These are phyloP conservation scores for Lactarius akahatsu DNA, from an alignment of 768 basidiomycete species.

Conservation along the genomic window DNA sequence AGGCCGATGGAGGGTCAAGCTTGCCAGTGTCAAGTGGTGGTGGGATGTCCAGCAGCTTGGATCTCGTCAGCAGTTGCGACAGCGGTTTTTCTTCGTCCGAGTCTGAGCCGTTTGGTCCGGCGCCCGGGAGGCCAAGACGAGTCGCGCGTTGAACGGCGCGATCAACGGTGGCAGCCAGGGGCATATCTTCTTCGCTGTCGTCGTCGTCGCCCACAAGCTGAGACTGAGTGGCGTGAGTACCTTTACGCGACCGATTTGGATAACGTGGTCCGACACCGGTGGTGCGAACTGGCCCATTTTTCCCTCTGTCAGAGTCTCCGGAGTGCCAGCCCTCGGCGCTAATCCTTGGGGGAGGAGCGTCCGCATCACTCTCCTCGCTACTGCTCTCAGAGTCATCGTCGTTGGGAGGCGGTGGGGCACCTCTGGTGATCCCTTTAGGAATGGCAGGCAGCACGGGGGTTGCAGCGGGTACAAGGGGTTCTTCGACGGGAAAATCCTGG, in stretches of 20 bases:
- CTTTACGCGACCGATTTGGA: conserved; percentile 36
- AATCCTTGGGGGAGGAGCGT: conserved; percentile 2
- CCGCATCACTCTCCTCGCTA: conserved; percentile 47
- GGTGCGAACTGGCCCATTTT: conserved; percentile 50
- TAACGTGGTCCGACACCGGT: conserved; percentile 60
- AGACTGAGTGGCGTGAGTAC: conserved; percentile 26
- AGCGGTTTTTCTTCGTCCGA: conserved; percentile 77
- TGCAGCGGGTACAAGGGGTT: conserved; percentile 21
- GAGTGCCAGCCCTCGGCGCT: conserved; percentile 32
- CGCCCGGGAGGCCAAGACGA: conserved; percentile 32
- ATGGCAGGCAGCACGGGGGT: conserved; percentile 39
- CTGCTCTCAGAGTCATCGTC: conserved; percentile 54
- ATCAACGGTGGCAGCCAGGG: conserved; percentile 62
- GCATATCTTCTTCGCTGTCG: conserved; percentile 79
- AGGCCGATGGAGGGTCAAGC: conserved; percentile 28
- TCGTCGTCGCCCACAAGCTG: conserved; percentile 40
- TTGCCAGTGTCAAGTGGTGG: conserved; percentile 46
- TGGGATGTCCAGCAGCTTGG: conserved; percentile 43
- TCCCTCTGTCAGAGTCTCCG: conserved; percentile 68
- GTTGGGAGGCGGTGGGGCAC: conserved; percentile 37
- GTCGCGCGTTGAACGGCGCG: conserved; percentile 51
- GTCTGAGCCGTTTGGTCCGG: conserved; percentile 38
- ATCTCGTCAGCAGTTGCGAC: conserved; percentile 53
- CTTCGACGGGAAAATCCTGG: conserved; percentile 12
- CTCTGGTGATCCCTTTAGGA: conserved; percentile 36